These are phyloP conservation scores for Colletotrichum chrysophilum DNA, from an alignment of 2,329 filamentous ascomycete genomes.

Conservation along the genomic window DNA sequence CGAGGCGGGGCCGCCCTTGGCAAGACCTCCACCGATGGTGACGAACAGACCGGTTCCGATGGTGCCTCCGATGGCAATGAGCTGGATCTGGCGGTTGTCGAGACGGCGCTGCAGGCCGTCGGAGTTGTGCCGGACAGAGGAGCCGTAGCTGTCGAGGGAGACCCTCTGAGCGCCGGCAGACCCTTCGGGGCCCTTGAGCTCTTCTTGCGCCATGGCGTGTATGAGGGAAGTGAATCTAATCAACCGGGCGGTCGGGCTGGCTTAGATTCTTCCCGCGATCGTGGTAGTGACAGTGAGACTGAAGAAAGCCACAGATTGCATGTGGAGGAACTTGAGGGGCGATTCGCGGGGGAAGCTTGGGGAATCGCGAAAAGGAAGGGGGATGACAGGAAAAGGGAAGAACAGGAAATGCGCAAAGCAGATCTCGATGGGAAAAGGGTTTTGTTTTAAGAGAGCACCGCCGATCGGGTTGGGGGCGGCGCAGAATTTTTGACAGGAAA, in stretches of 20 bases:
- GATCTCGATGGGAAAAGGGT: slow-evolving; percentile 1
- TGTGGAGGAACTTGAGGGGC: not conserved
- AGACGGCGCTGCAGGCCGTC: slow-evolving; percentile 40
- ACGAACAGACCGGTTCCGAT: slow-evolving; percentile 55
- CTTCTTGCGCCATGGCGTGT: not conserved
- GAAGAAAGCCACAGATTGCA: slow-evolving; percentile 2
- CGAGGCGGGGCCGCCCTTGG: slow-evolving; percentile 17
- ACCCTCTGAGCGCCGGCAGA: not conserved
- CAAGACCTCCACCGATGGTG: slow-evolving; percentile 44
- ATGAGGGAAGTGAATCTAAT: not conserved
- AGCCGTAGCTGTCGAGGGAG: slow-evolving; percentile 20
- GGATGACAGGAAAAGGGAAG: not conserved
- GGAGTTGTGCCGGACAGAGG: slow-evolving; percentile 19
- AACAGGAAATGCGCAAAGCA: not conserved
- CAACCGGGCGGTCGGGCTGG: not conserved
- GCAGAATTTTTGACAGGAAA: not conserved
- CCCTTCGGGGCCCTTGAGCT: slow-evolving; percentile 12
- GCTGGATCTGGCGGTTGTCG: slow-evolving; percentile 42
- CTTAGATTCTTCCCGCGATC: not conserved
- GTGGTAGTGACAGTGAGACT: not conserved
- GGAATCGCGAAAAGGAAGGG: not conserved
- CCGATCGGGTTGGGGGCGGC: not conserved
- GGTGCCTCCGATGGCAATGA: slow-evolving; percentile 52
- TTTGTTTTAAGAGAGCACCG: slow-evolving; percentile 8
- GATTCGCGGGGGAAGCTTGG: not conserved